phyloP scores from a whole-genome alignment of 129 eudicot species.

The Flaveria ramosissima region DNA sequence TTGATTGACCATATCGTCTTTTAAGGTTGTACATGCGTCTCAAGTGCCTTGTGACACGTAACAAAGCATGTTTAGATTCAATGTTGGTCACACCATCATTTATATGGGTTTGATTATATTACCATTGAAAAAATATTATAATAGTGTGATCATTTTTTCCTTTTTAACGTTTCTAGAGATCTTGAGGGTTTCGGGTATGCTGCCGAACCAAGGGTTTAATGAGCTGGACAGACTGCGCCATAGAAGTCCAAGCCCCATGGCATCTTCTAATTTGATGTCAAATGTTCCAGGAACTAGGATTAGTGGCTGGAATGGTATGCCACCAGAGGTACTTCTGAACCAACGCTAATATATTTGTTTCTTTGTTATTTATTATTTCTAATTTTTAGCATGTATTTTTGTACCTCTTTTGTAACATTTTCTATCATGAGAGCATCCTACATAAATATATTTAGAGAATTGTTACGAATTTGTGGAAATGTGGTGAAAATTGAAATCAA shows the following conservation, averaged over 20 bases:
- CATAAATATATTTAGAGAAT: not conserved
- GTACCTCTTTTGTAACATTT: not conserved
- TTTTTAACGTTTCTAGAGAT: slow-evolving; percentile 51
- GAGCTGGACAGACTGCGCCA: slow-evolving; percentile 84
- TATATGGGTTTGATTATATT: not conserved
- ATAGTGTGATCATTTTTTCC: not conserved
- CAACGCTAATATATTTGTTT: too few species aligned
- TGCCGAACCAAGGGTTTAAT: slow-evolving; percentile 84
- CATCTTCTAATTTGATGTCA: slow-evolving; percentile 77
- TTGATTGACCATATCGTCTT: not conserved
- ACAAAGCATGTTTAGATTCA: not conserved
- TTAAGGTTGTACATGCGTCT: not conserved
- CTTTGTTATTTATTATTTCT: not conserved
- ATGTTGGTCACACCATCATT: not conserved
- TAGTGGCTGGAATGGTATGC: slow-evolving; percentile 87
- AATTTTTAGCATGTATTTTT: not conserved
- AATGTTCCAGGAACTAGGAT: slow-evolving; percentile 66
- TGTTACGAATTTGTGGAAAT: not conserved
- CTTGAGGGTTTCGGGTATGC: slow-evolving; percentile 74
- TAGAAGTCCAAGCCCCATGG: slow-evolving; percentile 99
- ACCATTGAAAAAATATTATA: not conserved
- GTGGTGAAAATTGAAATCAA: not conserved
- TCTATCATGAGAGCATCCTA: not conserved
- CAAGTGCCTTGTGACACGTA: not conserved
- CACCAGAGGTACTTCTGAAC: slow-evolving; percentile 68